Evolutionary conservation across 2,329 filamentous ascomycete genomes (phyloP).

Genomic region (Sclerotinia minor): DNA sequence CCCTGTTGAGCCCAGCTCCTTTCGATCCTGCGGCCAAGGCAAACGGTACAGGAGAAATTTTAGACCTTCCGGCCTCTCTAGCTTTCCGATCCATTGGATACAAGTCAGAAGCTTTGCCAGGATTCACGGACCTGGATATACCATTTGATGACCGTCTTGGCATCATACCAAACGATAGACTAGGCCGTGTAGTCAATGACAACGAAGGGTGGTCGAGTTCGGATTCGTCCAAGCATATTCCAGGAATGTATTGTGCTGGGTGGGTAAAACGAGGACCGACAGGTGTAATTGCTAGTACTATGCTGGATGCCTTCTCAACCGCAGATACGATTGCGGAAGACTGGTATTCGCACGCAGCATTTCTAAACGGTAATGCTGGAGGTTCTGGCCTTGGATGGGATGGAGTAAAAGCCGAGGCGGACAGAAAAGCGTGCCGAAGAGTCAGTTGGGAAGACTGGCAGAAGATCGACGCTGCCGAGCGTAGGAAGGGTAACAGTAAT

Average conservation of each 20-base stretch:
- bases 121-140: constrained; percentile 71
- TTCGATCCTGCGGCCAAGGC: constrained; percentile 55
- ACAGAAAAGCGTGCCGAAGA: constrained; percentile 55
- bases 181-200: constrained; percentile 64
- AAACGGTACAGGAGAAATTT: constrained; percentile 50
- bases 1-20: constrained; percentile 53
- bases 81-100: constrained; percentile 97
- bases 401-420: constrained; percentile 63
- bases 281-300: constrained; percentile 92
- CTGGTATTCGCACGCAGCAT: constrained; percentile 55
- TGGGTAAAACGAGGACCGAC: constrained; percentile 97
- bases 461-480: constrained; percentile 79
- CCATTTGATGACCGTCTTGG: constrained; percentile 75
- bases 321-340: constrained; percentile 82
- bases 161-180: constrained; percentile 77
- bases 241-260: constrained; percentile 86
- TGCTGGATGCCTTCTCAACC: constrained; percentile 90
- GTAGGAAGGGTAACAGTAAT: constrained; percentile 58
- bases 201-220: constrained; percentile 27
- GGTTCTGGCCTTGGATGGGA: constrained; percentile 68
- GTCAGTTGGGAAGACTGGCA: constrained; percentile 87
- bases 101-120: constrained; percentile 74
- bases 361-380: constrained; percentile 48
- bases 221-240: constrained; percentile 44
- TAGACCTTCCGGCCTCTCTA: constrained; percentile 62